A percentile compares a stretch with the other conserved stretches of the same genome.
These are phyloP conservation scores for Danielia reshetovae DNA, from an alignment of 805 yeast species.

Conservation along the genomic window DNA sequence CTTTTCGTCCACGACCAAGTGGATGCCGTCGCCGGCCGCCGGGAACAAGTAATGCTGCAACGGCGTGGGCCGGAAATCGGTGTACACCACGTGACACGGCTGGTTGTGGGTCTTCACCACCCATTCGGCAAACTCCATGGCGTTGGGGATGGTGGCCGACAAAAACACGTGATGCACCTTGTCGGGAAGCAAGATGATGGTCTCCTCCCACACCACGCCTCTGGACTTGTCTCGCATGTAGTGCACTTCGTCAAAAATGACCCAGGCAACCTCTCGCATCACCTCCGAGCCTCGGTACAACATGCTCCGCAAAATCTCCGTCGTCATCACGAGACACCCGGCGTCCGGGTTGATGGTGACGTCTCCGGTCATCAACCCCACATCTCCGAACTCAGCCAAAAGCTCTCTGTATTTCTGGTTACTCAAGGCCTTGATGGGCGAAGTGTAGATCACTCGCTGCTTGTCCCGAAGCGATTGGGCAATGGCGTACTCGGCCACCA, in stretches of 20 bases:
- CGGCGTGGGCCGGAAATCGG: slow-evolving; percentile 98
- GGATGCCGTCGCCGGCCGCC: slow-evolving; percentile 98
- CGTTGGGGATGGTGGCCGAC: slow-evolving; percentile 96
- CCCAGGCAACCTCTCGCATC: slow-evolving; percentile 99
- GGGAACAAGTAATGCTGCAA: slow-evolving; percentile 96
- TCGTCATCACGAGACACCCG: slow-evolving; percentile 97
- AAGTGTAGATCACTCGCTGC: slow-evolving; percentile 91
- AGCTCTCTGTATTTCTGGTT: slow-evolving; percentile 93
- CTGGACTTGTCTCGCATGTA: slow-evolving; percentile 97
- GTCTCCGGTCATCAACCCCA: slow-evolving; percentile 98
- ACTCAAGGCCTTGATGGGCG: slow-evolving; percentile 92
- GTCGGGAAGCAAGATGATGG: slow-evolving; percentile 91
- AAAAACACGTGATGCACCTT: slow-evolving; percentile 91
- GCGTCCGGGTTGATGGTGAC: slow-evolving; percentile 98
- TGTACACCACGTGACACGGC: slow-evolving; percentile 97
- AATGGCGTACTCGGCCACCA: slow-evolving; percentile 95
- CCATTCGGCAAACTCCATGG: slow-evolving; percentile 99
- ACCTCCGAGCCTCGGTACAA: slow-evolving; percentile 95
- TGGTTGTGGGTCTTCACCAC: slow-evolving; percentile 90
- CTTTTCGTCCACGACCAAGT: slow-evolving; percentile 95
- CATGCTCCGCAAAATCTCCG: slow-evolving; percentile 96
- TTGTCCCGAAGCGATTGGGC: slow-evolving; percentile 90
- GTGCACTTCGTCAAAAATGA: slow-evolving; percentile 95
- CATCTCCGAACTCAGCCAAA: slow-evolving; percentile 91
- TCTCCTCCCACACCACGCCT: slow-evolving; percentile 99